Evolutionary conservation across 441 rosid genomes (phyloP).

Genomic region (Biscutella laevigata): DNA sequence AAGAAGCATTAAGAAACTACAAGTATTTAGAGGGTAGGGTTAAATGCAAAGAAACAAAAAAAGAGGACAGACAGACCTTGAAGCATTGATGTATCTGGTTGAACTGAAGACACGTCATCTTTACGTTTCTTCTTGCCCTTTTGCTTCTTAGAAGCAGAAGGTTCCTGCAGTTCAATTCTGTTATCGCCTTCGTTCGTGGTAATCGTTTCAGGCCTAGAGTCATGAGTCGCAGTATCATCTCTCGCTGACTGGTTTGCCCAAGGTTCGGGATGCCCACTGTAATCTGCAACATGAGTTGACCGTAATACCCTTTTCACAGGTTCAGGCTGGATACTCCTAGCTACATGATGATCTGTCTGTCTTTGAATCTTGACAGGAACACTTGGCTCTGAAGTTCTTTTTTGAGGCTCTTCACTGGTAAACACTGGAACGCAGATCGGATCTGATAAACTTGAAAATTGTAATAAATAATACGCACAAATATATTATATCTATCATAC

Average conservation of each 20-base stretch:
- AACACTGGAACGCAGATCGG: constrained; percentile 41
- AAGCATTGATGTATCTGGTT: constrained; percentile 53
- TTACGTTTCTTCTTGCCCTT: constrained; percentile 65
- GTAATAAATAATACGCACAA: constrained; percentile 53
- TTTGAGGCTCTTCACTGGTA: constrained; percentile 36
- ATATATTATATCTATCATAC: constrained; percentile 23
- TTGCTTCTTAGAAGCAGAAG: constrained; percentile 48
- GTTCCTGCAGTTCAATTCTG: constrained; percentile 52
- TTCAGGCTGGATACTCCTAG: constrained; percentile 17
- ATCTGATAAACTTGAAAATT: constrained; percentile 73
- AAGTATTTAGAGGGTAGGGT: constrained; percentile 10
- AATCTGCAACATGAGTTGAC: constrained; percentile 19
- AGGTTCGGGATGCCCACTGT: constrained; percentile 25
- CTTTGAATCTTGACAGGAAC: constrained; percentile 19
- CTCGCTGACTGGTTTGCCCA: constrained; percentile 34
- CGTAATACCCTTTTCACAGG: constrained; percentile 21
- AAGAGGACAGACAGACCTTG: constrained; percentile 49
- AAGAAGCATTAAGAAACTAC: constrained; percentile 17
- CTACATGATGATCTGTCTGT: constrained; percentile 13
- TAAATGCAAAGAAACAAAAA: constrained; percentile 12
- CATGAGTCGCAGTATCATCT: constrained; percentile 33
- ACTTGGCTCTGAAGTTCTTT: constrained; percentile 33
- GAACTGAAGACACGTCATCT: constrained; percentile 36
- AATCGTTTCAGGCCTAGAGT: constrained; percentile 31
- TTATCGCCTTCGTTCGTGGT: constrained; percentile 40